A percentile compares a stretch with the other conserved stretches of the same genome.
These are phyloP conservation scores for Pseudogymnoascus destructans DNA, from an alignment of 2,329 filamentous ascomycete genomes.

Conservation along the genomic window DNA sequence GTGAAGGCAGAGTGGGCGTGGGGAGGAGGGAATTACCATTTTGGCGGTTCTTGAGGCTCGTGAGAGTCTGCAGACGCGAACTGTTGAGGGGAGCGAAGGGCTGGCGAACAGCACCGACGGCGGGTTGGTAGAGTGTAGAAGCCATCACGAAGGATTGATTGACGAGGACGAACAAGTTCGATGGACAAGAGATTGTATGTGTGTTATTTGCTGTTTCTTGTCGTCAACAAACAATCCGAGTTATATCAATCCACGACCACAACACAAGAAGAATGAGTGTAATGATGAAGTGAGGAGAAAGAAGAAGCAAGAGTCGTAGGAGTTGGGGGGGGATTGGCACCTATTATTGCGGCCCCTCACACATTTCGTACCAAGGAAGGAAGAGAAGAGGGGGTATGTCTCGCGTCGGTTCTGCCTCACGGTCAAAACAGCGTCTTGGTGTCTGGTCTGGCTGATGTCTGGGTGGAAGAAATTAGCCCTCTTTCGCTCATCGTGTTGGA, in stretches of 20 bases:
- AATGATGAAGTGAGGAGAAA: neutral
- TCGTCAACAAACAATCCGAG: neutral
- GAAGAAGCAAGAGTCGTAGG: neutral
- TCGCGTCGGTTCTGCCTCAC: neutral
- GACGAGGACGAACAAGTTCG: neutral
- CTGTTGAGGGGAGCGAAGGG: slow-evolving; percentile 63
- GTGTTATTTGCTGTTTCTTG: neutral
- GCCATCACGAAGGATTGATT: neutral
- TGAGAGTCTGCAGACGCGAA: slow-evolving; percentile 56
- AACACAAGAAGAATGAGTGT: slow-evolving; percentile 1
- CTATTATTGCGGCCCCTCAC: slow-evolving; percentile 4
- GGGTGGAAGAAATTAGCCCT: neutral
- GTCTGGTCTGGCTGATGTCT: neutral
- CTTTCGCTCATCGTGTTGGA: neutral
- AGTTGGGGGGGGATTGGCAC: neutral
- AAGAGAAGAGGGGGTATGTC: neutral
- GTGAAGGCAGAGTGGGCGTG: neutral
- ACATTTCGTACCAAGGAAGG: neutral
- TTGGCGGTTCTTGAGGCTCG: slow-evolving; percentile 66
- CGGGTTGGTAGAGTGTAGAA: neutral
- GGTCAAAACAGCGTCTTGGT: neutral
- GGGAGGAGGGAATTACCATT: slow-evolving; percentile 38
- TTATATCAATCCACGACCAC: slow-evolving; percentile 1
- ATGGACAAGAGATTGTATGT: neutral
- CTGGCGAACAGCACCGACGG: slow-evolving; percentile 36